Conservation (phyloP, 192 early-diverging fungal species). For the Umbelopsis vinacea region DNA sequence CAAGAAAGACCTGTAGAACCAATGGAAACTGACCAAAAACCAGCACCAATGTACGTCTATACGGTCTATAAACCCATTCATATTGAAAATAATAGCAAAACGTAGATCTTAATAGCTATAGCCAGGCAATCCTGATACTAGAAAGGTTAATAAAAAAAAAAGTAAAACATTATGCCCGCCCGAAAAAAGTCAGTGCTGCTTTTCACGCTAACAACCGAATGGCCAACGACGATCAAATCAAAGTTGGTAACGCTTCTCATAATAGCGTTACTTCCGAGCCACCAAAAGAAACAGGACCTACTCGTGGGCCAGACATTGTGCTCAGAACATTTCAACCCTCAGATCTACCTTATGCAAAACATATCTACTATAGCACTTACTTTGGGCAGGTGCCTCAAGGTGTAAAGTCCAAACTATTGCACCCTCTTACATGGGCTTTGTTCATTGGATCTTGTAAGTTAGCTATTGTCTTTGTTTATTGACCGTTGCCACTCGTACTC, state of each 20-base stretch:
- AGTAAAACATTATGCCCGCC: no score
- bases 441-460: constrained; percentile 29
- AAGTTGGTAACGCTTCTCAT: not conserved
- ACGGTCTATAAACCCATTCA: no score
- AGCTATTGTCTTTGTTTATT: no score
- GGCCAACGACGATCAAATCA: not conserved
- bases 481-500: not conserved
- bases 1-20: no score
- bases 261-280: not conserved
- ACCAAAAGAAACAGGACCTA: not conserved
- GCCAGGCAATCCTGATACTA: no score
- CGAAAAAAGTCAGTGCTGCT: not conserved
- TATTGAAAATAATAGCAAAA: no score
- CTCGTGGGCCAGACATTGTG: constrained; percentile 1
- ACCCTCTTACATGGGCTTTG: constrained; percentile 32
- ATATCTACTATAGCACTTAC: constrained; percentile 34
- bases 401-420: constrained; percentile 29
- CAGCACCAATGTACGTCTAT: no score
- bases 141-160: not conserved
- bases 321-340: constrained; percentile 37
- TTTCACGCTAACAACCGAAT: not conserved
- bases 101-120: no score
- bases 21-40: no score
- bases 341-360: constrained; percentile 33
- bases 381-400: constrained; percentile 40